Evolutionary conservation across 768 basidiomycete species (phyloP), one percentile per base, ranked within the genome.

Genomic region (Termitomyces sp.): DNA sequence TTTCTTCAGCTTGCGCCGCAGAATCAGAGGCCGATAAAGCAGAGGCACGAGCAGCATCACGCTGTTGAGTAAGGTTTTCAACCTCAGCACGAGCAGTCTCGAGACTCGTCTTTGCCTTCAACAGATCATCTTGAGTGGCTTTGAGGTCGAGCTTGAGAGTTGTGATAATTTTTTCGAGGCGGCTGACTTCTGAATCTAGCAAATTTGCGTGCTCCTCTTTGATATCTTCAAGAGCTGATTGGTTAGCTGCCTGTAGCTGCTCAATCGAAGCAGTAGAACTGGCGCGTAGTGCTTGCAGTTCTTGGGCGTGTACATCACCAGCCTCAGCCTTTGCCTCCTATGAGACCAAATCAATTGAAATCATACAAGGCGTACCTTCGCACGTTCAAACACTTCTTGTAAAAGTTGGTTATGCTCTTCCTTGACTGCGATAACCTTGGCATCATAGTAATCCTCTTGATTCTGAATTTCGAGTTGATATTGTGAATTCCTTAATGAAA

Each of bases 71-170:
- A 42, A 92, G 73, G 18, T 63, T 77, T 59, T 84, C 83, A 7
- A 85, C 72, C 65, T 92, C 89, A 3, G 77, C 69, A 33, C 79
- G 79, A 35, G 84, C 76, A 7, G 81, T 62, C 20, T 86, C 81
- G 8, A 87, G 68, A 28, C 83, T 74, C 1, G 82, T 69, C 71
- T 94, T 94, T 6, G 89, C 81, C 77, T 92, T 94, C 3, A 79
- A 69, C 39, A 95, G 85, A 70, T 94, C 92, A 63, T 94, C 92
- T 68, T 88, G 85, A 0, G 93, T 92, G 15, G 92, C 93, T 68
- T 89, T 92, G 46, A 94, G 82, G 65, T 94, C 91, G 35, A 93
- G 75, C 59, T 76, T 84, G 63, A 88, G 78, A 54, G 75, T 82
- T 57, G 77, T 77, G 55, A 90, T 80, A 67, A 83, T 81, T 76